Conservation (phyloP, 257 asterid genomes). For the Nicotiana benthamiana region DNA sequence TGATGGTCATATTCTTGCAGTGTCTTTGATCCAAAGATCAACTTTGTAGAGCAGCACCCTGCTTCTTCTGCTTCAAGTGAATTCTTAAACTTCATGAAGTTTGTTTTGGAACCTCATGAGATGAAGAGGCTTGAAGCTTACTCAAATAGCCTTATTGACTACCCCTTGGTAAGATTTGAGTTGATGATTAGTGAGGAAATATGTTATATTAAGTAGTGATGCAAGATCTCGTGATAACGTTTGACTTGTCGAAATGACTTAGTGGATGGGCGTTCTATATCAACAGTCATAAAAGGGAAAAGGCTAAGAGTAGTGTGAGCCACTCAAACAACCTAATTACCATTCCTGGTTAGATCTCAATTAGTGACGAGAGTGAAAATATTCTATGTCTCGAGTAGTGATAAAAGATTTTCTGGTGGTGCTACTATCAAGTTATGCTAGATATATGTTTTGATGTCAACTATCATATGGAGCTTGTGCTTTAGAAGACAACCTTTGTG, state of each 20-base stretch:
- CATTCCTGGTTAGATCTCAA: not conserved
- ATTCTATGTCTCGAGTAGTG: not conserved
- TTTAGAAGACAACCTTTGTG: not conserved
- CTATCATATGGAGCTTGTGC: not conserved
- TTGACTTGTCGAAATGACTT: not conserved
- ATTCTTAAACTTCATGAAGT: conserved; percentile 35
- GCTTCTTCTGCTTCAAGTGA: conserved; percentile 35
- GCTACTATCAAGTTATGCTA: not conserved
- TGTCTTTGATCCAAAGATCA: conserved; percentile 79
- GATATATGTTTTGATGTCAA: not conserved
- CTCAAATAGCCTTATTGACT: conserved; percentile 56
- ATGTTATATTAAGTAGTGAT: not conserved
- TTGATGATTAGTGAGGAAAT: not conserved
- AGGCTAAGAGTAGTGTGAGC: not conserved
- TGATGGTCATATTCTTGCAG: conserved; percentile 40
- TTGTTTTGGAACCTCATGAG: conserved; percentile 40
- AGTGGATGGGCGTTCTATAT: not conserved
- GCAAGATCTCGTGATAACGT: not conserved
- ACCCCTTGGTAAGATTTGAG: conserved; percentile 45
- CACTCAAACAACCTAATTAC: not conserved
- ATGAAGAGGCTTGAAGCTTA: conserved; percentile 74
- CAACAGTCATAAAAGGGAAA: not conserved
- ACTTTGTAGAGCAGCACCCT: conserved; percentile 42
- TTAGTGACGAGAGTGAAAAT: not conserved
- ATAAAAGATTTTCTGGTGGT: not conserved